Evolutionary conservation across 2,329 filamentous ascomycete species (phyloP), one percentile per base, ranked within the genome.

Genomic region (Fusarium succisae): DNA sequence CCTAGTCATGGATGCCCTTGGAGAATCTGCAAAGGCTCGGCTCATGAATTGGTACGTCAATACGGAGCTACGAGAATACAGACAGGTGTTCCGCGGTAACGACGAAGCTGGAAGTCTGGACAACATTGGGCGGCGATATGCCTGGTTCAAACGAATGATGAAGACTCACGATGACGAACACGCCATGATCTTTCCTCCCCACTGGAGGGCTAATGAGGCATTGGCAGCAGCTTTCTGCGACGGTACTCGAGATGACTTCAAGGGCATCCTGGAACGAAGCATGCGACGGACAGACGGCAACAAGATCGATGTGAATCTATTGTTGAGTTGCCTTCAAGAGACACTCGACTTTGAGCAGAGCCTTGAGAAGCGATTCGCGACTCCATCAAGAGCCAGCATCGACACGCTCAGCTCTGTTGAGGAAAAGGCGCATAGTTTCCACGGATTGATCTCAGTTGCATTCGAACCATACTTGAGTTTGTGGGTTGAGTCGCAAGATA

Each of bases 41-140:
- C 85, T 99, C 44, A 89, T 98, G 79, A 96, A 93, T 17, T 99
- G 96, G 96, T 99, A 99, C 81, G 95, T 97, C 84, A 99, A 99
- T 81, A 98, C 96, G 5, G 94, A 98, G 84, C 86, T 99, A 75
- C 90, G 96, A 56, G 96, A 99, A 84, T 99, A 99, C 81, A 90
- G 96, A 59, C 94, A 97, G 79, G 94, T 99, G 1, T 99, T 99
- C 83, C 90, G 95, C 45, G 96, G 96, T 43, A 98, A 96, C 79
- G 96, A 99, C 80, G 96, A 99, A 85, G 96, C 96, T 10, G 96
- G 96, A 12, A 98, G 92, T 69, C 84, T 99, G 80, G 96, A 99
- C 86, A 99, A 99, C 79, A 99, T 99, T 69, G 94, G 95, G 10
- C 89, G 96, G 70, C 88, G 96, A 73, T 99, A 98, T 81, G 93